A percentile compares a stretch with the other conserved stretches of the same genome.
These are phyloP conservation scores for Lactifluus rugatus DNA, from an alignment of 768 basidiomycete species.

Conservation along the genomic window DNA sequence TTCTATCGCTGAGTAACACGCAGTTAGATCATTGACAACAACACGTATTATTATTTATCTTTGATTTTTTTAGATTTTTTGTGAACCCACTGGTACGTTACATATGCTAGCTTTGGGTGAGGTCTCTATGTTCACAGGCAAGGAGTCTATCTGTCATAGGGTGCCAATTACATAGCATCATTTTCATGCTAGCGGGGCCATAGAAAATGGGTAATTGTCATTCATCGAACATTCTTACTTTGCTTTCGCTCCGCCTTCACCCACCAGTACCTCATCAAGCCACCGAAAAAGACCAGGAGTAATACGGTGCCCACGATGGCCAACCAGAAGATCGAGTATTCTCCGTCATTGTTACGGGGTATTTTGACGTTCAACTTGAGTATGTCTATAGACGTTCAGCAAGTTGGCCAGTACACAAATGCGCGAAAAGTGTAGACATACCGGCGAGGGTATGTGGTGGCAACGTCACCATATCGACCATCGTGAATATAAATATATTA, in stretches of 20 bases:
- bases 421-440: conserved; percentile 25
- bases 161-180: neutral
- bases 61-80: too few relatives aligned
- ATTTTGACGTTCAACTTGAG: conserved; percentile 59
- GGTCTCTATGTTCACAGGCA: neutral
- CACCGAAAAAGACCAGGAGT: conserved; percentile 37
- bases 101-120: too few relatives aligned
- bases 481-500: conserved; percentile 53
- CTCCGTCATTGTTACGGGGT: conserved; percentile 42
- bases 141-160: neutral
- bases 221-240: neutral
- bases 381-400: conserved; percentile 34
- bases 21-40: too few relatives aligned
- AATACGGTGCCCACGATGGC: conserved; percentile 39
- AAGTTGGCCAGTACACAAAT: neutral
- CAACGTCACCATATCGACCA: conserved; percentile 55
- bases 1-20: too few relatives aligned
- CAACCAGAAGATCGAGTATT: conserved; percentile 46
- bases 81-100: neutral
- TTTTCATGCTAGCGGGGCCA: neutral
- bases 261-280: conserved; percentile 57
- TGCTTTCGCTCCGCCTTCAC: conserved; percentile 37
- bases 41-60: too few relatives aligned
- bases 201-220: neutral
- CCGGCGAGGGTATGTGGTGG: conserved; percentile 53